phyloP scores from a whole-genome alignment of 1,139 yeast genomes.

The Candida frijolesensis region DNA sequence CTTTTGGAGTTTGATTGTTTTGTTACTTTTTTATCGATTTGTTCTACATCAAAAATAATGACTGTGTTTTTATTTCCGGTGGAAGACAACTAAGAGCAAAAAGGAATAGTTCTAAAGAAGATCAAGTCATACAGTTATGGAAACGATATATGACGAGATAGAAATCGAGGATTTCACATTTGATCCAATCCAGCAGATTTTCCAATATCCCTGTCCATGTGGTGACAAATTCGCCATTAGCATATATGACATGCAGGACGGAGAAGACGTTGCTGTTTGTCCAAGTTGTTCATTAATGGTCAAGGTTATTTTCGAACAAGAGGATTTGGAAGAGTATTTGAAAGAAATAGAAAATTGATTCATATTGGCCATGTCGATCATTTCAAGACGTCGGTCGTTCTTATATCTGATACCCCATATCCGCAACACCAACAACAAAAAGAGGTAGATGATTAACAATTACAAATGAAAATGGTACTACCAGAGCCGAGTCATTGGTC shows the following conservation, averaged over 20 bases:
- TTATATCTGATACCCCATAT: too few species aligned
- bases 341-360: conserved; percentile 18
- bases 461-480: not conserved
- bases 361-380: too few species aligned
- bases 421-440: too few species aligned
- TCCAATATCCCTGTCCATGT: conserved; percentile 97
- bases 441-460: too few species aligned
- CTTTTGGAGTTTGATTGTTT: not conserved
- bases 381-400: too few species aligned
- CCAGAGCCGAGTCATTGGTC: not conserved
- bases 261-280: conserved; percentile 93
- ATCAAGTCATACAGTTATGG: conserved; percentile 27
- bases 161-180: conserved; percentile 96
- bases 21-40: not conserved
- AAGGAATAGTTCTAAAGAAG: not conserved
- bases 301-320: conserved; percentile 78
- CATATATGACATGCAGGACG: conserved; percentile 84
- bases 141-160: conserved; percentile 84
- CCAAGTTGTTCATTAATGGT: conserved; percentile 96
- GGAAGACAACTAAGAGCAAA: not conserved
- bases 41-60: not conserved
- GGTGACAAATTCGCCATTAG: conserved; percentile 92
- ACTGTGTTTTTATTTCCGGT: not conserved
- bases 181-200: conserved; percentile 76
- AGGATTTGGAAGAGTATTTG: conserved; percentile 41